These are phyloP conservation scores for Mycena citricolor DNA, from an alignment of 1,284 basidiomycete species.

Conservation along the genomic window DNA sequence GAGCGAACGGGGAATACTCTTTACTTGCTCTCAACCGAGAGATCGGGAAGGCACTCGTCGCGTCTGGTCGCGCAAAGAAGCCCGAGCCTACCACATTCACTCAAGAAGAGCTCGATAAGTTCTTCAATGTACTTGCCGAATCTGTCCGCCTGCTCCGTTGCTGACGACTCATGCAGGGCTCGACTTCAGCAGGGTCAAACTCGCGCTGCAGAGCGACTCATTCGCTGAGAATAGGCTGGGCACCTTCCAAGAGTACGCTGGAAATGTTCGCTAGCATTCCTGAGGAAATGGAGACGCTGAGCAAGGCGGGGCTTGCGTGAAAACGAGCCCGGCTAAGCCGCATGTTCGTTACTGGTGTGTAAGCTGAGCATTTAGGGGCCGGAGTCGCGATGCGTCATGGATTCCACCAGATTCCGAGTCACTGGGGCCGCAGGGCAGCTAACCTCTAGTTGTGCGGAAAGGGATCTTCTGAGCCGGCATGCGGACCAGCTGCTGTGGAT, in stretches of 20 bases:
- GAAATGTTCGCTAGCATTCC: conserved; percentile 34
- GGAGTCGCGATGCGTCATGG: no score
- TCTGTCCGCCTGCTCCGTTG: not conserved
- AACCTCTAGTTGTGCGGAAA: no score
- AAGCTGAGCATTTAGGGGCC: no score
- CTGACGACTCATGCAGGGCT: conserved; percentile 14
- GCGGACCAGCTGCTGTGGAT: no score
- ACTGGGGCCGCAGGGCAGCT: no score
- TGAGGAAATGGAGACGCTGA: conserved; percentile 25
- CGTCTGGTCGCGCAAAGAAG: conserved; percentile 29
- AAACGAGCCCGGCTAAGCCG: no score
- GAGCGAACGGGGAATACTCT: conserved; percentile 45
- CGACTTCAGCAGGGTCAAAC: conserved; percentile 39
- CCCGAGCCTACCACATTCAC: conserved; percentile 36
- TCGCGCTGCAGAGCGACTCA: conserved; percentile 41
- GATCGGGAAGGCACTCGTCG: conserved; percentile 35
- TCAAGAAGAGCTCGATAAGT: conserved; percentile 32
- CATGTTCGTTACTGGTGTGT: no score
- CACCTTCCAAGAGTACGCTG: conserved; percentile 28
- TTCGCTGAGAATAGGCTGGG: conserved; percentile 42
- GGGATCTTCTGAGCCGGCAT: no score
- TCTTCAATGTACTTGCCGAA: conserved; percentile 28
- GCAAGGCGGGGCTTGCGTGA: no score
- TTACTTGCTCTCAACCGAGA: conserved; percentile 38
- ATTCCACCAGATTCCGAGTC: no score